Conservation (phyloP, 2,329 filamentous ascomycete species). For the Fusarium brevicatenulatum region DNA sequence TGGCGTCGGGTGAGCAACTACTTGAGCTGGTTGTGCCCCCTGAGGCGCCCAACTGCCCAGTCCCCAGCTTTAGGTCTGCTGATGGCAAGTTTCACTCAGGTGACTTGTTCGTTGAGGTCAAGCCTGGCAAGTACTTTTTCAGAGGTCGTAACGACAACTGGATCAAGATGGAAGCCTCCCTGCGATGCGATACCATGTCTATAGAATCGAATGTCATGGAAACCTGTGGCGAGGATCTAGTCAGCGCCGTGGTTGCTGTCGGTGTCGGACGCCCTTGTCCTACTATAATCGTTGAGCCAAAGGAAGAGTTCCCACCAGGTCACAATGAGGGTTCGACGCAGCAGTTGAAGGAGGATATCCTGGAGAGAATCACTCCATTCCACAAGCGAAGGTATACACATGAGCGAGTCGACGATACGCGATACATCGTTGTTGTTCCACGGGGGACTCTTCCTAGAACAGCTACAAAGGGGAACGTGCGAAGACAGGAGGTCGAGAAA, state of each 20-base stretch:
- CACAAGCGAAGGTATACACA: constrained; percentile 37
- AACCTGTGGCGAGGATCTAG: constrained; percentile 31
- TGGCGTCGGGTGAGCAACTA: neutral
- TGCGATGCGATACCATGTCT: constrained; percentile 34
- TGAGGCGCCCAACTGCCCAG: constrained; percentile 28
- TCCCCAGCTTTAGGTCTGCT: neutral
- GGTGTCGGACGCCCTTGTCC: constrained; percentile 35
- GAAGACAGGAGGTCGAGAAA: constrained; percentile 26
- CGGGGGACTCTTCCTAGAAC: constrained; percentile 29
- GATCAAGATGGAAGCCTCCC: constrained; percentile 41
- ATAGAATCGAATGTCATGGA: constrained; percentile 36
- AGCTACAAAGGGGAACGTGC: constrained; percentile 29
- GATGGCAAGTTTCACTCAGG: constrained; percentile 41
- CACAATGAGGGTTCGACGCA: neutral
- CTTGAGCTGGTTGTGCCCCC: constrained; percentile 26
- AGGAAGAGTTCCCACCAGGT: neutral
- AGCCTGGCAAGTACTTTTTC: constrained; percentile 28
- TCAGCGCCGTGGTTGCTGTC: constrained; percentile 27
- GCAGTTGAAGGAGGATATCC: constrained; percentile 16
- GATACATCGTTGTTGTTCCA: constrained; percentile 29
- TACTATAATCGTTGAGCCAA: constrained; percentile 29
- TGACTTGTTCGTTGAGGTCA: constrained; percentile 38
- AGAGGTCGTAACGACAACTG: constrained; percentile 39
- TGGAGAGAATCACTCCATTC: constrained; percentile 31
- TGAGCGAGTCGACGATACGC: constrained; percentile 29